phyloP scores from a whole-genome alignment of 2,329 filamentous ascomycete genomes.

The Aureobasidium mangrovei region DNA sequence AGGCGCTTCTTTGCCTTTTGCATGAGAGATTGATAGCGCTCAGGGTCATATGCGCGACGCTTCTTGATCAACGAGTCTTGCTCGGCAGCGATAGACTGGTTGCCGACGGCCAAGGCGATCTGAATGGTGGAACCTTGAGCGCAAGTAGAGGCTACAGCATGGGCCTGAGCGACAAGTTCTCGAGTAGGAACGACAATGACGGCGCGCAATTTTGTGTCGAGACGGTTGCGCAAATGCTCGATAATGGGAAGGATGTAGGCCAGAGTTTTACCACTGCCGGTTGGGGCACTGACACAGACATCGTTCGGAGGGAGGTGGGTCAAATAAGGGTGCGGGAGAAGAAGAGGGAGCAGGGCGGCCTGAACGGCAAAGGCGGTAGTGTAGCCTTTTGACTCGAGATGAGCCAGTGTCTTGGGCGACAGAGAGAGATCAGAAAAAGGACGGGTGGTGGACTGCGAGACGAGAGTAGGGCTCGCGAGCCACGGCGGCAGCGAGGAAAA shows the following conservation, averaged over 20 bases:
- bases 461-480: conserved; percentile 66
- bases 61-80: conserved; percentile 54
- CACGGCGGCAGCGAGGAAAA: conserved; percentile 74
- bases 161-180: conserved; percentile 80
- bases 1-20: conserved; percentile 28
- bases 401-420: conserved; percentile 48
- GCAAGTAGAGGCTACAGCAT: conserved; percentile 68
- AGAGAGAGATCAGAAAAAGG: conserved; percentile 60
- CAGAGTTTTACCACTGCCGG: conserved; percentile 90
- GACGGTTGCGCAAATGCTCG: conserved; percentile 47
- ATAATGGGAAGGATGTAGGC: conserved; percentile 84
- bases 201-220: conserved; percentile 48
- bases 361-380: conserved; percentile 69
- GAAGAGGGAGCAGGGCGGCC: conserved; percentile 67
- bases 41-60: conserved; percentile 53
- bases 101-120: conserved; percentile 76
- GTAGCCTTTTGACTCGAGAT: conserved; percentile 61
- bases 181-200: conserved; percentile 84
- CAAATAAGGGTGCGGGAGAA: conserved; percentile 51
- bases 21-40: conserved; percentile 43
- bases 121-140: conserved; percentile 62
- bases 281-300: conserved; percentile 82
- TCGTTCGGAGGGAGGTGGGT: conserved; percentile 59
- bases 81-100: conserved; percentile 60
- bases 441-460: conserved; percentile 50